phyloP scores from a whole-genome alignment of 2,329 filamentous ascomycete genomes.

The Metarhizium sp. region DNA sequence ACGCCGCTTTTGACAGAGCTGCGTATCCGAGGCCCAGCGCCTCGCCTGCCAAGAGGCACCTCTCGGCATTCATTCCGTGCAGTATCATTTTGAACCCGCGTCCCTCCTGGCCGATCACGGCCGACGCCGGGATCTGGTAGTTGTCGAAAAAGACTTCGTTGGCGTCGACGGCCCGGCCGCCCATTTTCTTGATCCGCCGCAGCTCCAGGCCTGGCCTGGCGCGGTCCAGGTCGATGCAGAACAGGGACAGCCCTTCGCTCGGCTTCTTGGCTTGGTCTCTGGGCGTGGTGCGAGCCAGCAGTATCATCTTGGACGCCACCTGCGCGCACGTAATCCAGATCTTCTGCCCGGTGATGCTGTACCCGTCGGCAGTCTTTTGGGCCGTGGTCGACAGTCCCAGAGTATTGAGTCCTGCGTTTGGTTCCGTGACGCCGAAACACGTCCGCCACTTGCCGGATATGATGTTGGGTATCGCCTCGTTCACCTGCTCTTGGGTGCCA shows the following conservation, averaged over 20 bases:
- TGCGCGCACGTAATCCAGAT: slow-evolving; percentile 87
- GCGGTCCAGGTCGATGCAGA: slow-evolving; percentile 69
- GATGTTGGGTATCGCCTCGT: slow-evolving; percentile 57
- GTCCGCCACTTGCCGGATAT: slow-evolving; percentile 62
- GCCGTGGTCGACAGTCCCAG: slow-evolving; percentile 60
- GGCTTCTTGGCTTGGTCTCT: slow-evolving; percentile 57
- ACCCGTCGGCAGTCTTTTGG: slow-evolving; percentile 42
- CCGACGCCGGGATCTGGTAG: slow-evolving; percentile 55
- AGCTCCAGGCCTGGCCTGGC: slow-evolving; percentile 51
- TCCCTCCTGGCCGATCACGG: slow-evolving; percentile 62
- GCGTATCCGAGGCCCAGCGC: slow-evolving; percentile 73
- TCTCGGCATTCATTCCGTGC: slow-evolving; percentile 72
- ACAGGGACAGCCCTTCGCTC: slow-evolving; percentile 68
- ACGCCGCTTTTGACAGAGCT: slow-evolving; percentile 50
- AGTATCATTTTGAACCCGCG: slow-evolving; percentile 73
- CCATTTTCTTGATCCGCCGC: slow-evolving; percentile 75
- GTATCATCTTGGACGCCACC: slow-evolving; percentile 73
- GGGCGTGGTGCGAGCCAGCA: slow-evolving; percentile 67
- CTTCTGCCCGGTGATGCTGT: slow-evolving; percentile 67
- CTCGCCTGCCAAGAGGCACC: slow-evolving; percentile 68
- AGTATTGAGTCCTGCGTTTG: slow-evolving; percentile 71
- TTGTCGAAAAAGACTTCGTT: slow-evolving; percentile 86
- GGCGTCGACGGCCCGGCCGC: slow-evolving; percentile 69
- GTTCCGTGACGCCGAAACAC: slow-evolving; percentile 82
- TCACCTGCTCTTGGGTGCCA: slow-evolving; percentile 54